Conservation (phyloP, 495 filamentous ascomycete genomes). For the Xylaria acuta region DNA sequence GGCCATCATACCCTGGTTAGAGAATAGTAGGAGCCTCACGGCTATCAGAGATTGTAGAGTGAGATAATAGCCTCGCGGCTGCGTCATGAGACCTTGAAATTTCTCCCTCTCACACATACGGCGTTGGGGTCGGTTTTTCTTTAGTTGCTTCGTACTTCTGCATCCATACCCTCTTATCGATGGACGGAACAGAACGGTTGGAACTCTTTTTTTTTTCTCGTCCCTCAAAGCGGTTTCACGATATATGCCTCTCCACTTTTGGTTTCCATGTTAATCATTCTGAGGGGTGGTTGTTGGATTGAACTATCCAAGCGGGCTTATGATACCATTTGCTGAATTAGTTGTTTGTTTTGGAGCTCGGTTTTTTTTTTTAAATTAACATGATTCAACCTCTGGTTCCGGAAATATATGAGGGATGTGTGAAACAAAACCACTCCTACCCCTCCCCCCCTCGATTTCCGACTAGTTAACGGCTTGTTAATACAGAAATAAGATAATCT, state of each 20-base stretch:
- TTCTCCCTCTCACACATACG: not conserved
- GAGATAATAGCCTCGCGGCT: conserved; percentile 29
- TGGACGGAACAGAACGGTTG: not conserved
- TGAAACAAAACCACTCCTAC: not conserved
- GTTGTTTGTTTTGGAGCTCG: conserved; percentile 1
- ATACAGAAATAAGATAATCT: not conserved
- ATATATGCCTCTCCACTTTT: not conserved
- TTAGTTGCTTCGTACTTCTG: conserved; percentile 11
- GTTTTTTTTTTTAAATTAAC: not conserved
- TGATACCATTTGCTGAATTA: conserved; percentile 28
- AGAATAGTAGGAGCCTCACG: conserved; percentile 30
- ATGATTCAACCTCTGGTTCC: not conserved
- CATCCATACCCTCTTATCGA: conserved; percentile 11
- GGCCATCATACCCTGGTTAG: conserved; percentile 18
- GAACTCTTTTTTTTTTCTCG: conserved; percentile 1
- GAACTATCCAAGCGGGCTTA: conserved; percentile 20
- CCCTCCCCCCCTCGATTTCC: not conserved
- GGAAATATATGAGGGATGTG: not conserved
- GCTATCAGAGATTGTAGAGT: conserved; percentile 26
- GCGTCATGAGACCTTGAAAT: conserved; percentile 22
- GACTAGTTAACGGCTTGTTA: not conserved
- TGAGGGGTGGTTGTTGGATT: conserved; percentile 27
- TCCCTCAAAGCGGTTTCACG: not conserved
- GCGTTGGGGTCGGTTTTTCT: conserved; percentile 27
- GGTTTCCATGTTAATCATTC: conserved; percentile 23